Evolutionary conservation across 2,329 filamentous ascomycete genomes (phyloP).

Genomic region (Aaosphaeria pasadenensis): DNA sequence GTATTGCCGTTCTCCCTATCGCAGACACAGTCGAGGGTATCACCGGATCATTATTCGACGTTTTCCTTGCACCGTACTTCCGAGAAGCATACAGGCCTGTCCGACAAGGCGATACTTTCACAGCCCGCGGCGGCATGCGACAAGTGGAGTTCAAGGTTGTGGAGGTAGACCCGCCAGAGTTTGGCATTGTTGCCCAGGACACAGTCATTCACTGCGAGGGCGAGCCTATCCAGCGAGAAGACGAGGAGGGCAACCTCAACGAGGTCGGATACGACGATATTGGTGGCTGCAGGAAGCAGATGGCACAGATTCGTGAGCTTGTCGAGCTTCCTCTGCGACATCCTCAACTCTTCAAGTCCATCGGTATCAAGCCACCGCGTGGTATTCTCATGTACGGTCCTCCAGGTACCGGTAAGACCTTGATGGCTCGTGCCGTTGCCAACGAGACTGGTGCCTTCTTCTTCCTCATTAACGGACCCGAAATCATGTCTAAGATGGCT

Average conservation of each 20-base stretch:
- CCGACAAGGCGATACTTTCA: slow-evolving; percentile 96
- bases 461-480: slow-evolving; percentile 98
- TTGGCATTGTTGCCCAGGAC: slow-evolving; percentile 97
- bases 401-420: slow-evolving; percentile 97
- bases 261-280: slow-evolving; percentile 99
- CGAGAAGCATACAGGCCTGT: slow-evolving; percentile 97
- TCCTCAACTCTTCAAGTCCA: slow-evolving; percentile 99
- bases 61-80: slow-evolving; percentile 99
- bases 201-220: slow-evolving; percentile 99
- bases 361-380: slow-evolving; percentile 98
- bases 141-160: slow-evolving; percentile 99
- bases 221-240: slow-evolving; percentile 93
- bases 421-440: slow-evolving; percentile 97
- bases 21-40: slow-evolving; percentile 97
- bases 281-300: slow-evolving; percentile 98
- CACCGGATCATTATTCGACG: slow-evolving; percentile 96
- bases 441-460: slow-evolving; percentile 99
- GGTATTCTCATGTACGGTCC: slow-evolving; percentile 93
- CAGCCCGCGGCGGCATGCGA: slow-evolving; percentile 94
- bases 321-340: slow-evolving; percentile 95
- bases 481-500: slow-evolving; percentile 99
- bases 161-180: slow-evolving; percentile 96
- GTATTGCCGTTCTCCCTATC: slow-evolving; percentile 96
- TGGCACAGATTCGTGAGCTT: slow-evolving; percentile 98
- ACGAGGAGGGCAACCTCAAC: slow-evolving; percentile 98